Percentiles rank a stretch among this genome's conserved stretches.
Conservation (phyloP, 345 rosid genomes). For the Diplotaxis tenuifolia region DNA sequence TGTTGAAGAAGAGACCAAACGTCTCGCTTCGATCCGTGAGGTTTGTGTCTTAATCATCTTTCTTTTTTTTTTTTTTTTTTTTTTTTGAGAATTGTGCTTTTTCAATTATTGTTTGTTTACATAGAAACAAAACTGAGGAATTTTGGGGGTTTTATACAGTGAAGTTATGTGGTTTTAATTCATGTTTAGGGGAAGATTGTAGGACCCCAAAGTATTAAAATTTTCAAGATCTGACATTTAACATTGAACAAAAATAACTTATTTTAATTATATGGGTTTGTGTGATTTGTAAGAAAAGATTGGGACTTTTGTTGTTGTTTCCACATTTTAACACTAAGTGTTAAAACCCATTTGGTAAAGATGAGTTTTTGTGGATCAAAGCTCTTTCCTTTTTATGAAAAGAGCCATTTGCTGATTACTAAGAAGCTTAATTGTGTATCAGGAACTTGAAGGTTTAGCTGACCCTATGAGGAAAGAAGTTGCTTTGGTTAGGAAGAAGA, state of each 20-base stretch:
- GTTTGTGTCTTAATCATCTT: neutral
- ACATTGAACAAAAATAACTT: neutral
- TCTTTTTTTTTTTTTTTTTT: neutral
- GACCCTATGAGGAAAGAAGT: slow-evolving; percentile 99
- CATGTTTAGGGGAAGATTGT: neutral
- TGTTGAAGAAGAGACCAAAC: slow-evolving; percentile 78
- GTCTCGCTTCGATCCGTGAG: slow-evolving; percentile 65
- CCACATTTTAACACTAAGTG: neutral
- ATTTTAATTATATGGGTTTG: neutral
- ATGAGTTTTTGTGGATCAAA: slow-evolving; percentile 15
- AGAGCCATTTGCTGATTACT: neutral
- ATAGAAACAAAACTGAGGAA: neutral
- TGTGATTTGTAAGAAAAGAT: neutral
- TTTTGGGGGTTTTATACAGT: neutral
- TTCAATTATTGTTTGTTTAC: neutral
- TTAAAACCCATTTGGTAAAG: neutral
- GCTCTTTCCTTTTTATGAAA: neutral
- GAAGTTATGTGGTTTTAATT: neutral
- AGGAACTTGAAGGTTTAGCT: slow-evolving; percentile 91
- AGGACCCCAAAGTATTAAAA: neutral
- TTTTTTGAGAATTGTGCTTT: neutral
- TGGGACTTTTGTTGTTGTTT: neutral
- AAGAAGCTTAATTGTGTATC: slow-evolving; percentile 15
- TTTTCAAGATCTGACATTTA: neutral
- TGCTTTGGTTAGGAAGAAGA: slow-evolving; percentile 73